Evolutionary conservation across 768 basidiomycete species (phyloP).

Genomic region (Tephrocybe sp.): DNA sequence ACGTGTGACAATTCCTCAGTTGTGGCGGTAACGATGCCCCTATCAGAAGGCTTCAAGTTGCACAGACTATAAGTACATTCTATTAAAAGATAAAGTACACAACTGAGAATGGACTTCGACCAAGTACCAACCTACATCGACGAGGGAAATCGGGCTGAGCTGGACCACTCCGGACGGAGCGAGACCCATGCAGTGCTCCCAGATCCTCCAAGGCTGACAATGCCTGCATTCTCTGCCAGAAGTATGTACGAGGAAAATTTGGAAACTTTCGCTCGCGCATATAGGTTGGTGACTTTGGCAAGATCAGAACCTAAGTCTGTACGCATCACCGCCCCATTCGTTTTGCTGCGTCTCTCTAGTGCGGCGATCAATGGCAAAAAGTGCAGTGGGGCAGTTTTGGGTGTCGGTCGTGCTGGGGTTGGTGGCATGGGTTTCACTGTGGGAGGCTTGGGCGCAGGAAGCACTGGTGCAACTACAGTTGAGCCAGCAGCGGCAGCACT

Average conservation of each 20-base stretch:
- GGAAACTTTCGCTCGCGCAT: constrained; percentile 20
- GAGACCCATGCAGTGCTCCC: constrained; percentile 23
- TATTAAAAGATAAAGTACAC: too few relatives aligned
- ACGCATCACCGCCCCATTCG: not conserved
- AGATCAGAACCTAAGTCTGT: constrained; percentile 20
- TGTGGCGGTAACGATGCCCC: too few relatives aligned
- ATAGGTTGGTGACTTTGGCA: constrained; percentile 17
- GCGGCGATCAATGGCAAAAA: constrained; percentile 9
- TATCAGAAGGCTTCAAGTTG: too few relatives aligned
- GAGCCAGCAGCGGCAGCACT: too few relatives aligned
- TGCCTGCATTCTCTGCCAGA: constrained; percentile 22
- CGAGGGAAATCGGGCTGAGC: not conserved
- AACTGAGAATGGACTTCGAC: too few relatives aligned
- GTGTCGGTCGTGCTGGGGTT: not conserved
- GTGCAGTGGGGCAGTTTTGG: constrained; percentile 2
- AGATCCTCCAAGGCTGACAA: constrained; percentile 21
- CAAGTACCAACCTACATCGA: not conserved
- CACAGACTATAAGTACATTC: too few relatives aligned
- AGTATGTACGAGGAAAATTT: constrained; percentile 23
- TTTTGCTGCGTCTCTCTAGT: constrained; percentile 5
- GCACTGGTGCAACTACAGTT: not conserved
- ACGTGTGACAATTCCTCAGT: too few relatives aligned
- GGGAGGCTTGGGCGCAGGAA: not conserved
- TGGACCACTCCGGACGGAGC: constrained; percentile 18
- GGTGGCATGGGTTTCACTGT: not conserved